Evolutionary conservation across 2,329 filamentous ascomycete species (phyloP).

Genomic region (Alternaria conjuncta): DNA sequence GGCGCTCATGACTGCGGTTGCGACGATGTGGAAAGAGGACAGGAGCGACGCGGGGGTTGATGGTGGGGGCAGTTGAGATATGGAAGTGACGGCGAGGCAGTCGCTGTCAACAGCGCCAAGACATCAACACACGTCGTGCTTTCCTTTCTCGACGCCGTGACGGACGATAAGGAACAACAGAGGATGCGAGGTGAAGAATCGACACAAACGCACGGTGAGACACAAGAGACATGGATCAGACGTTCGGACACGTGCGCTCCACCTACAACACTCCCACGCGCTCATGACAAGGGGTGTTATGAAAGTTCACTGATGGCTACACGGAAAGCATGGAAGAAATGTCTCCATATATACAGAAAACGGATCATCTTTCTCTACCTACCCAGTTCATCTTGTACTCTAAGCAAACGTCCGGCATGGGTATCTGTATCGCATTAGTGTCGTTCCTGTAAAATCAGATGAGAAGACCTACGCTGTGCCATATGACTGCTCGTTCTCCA

Average conservation of each 20-base stretch:
- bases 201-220: not conserved
- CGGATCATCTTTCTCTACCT: conserved; percentile 21
- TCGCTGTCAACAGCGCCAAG: conserved; percentile 25
- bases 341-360: conserved; percentile 38
- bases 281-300: not conserved
- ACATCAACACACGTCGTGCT: conserved; percentile 10
- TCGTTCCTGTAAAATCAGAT: not conserved
- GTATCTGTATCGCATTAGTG: conserved; percentile 43
- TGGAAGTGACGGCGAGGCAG: conserved; percentile 13
- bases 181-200: not conserved
- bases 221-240: not conserved
- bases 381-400: conserved; percentile 1
- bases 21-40: not conserved
- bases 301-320: not conserved
- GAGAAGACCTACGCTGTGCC: conserved; percentile 44
- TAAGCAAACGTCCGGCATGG: conserved; percentile 55
- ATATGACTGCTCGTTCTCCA: conserved; percentile 74
- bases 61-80: conserved; percentile 5
- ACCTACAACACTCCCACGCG: not conserved
- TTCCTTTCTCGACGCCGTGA: conserved; percentile 4
- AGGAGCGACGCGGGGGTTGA: conserved; percentile 2
- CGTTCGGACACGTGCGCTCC: not conserved
- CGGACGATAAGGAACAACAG: not conserved
- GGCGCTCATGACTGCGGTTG: conserved; percentile 17
- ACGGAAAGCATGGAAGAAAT: conserved; percentile 18